Evolutionary conservation across 2,329 filamentous ascomycete species (phyloP), one percentile per base, ranked within the genome.

Genomic region (Cercospora zeina): DNA sequence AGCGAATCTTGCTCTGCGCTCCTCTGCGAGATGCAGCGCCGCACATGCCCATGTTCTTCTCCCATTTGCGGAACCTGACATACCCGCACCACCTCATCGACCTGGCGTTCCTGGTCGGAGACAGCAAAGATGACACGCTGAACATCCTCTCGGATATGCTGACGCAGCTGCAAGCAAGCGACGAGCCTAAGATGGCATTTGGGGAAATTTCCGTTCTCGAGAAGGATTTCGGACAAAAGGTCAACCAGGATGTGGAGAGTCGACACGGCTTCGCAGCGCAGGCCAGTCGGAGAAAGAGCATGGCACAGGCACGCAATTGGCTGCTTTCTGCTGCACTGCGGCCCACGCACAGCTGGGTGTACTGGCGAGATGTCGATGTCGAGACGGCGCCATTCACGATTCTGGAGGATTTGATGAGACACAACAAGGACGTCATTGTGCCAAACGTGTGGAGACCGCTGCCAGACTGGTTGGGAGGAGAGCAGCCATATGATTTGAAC

Each of bases 381-480:
- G 92, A 97, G 78, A 99, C 95, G 1, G 95, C 95, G 2, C 95
- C 95, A 0, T 95, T 93, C 73, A 97, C 95, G 0, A 97, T 99
- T 70, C 79, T 99, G 66, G 95, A 99, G 75, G 95, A 99, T 78
- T 80, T 99, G 59, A 99, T 99, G 95, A 87, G 93, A 66, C 95
- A 99, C 73, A 96, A 99, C 79, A 97, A 97, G 78, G 95, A 99
- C 75, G 88, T 99, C 31, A 99, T 97, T 74, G 95, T 99, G 61
- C 95, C 95, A 8, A 99, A 99, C 79, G 95, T 99, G 63, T 99
- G 95, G 95, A 88, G 95, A 67, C 95, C 95, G n/a, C 85, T 99
- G 53, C 95, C 95, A 6, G 95, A 99, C 77, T 99, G 95, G 95
- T 89, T 99, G 24, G 95, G 95, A 50, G 96, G 95, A 71, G 95